A percentile compares a stretch with the other conserved stretches of the same genome.
Conservation (phyloP, 2,329 filamentous ascomycete genomes). For the Colletotrichum sp. region DNA sequence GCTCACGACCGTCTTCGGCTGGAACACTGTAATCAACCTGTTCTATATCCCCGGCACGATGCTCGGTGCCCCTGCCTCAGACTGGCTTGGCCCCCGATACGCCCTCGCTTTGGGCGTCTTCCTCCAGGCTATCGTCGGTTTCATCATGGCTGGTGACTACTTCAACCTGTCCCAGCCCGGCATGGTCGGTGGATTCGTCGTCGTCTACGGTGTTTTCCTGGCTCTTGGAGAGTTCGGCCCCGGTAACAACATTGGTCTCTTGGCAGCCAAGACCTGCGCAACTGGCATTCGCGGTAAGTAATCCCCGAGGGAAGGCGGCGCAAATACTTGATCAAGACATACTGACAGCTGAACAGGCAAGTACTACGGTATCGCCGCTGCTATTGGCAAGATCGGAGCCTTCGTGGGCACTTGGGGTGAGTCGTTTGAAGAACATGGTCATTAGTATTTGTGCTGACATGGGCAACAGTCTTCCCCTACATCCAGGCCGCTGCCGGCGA, state of each 20-base stretch:
- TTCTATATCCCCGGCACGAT: conserved; percentile 89
- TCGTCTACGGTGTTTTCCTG: conserved; percentile 81
- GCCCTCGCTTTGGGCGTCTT: conserved; percentile 75
- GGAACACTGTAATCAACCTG: conserved; percentile 86
- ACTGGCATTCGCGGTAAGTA: conserved; percentile 77
- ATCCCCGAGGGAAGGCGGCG: rapidly evolving
- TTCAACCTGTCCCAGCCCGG: conserved; percentile 65
- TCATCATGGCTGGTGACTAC: conserved; percentile 88
- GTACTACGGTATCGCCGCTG: conserved; percentile 75
- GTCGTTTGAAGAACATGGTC: neutral
- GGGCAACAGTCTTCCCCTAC: conserved; percentile 68
- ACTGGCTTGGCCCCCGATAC: conserved; percentile 79
- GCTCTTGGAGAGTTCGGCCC: conserved; percentile 82
- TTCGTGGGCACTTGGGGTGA: conserved; percentile 79
- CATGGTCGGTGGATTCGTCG: conserved; percentile 79
- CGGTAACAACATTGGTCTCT: conserved; percentile 88
- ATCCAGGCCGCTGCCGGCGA: conserved; percentile 66
- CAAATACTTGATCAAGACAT: neutral
- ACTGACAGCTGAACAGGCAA: conserved; percentile 27
- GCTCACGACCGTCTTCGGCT: conserved; percentile 82
- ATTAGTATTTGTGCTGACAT: neutral
- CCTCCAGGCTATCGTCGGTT: conserved; percentile 79
- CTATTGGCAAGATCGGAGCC: conserved; percentile 77
- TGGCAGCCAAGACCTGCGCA: conserved; percentile 87
- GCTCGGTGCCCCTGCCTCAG: conserved; percentile 76